Base-by-base conservation (phyloP, 2,329 filamentous ascomycete genomes). In the Beauveria sp. region DNA sequence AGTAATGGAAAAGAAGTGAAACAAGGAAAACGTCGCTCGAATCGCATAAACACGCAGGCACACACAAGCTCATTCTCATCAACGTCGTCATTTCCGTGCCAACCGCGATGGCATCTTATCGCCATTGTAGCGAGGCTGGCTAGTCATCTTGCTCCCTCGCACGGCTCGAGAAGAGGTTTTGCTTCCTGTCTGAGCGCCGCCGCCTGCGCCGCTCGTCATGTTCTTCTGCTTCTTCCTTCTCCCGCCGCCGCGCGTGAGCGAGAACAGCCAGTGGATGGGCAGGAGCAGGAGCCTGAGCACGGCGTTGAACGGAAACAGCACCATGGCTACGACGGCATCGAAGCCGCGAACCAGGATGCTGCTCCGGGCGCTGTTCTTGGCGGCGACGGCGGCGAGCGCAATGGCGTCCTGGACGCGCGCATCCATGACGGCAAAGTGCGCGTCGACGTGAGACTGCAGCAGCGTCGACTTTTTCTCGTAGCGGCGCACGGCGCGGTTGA, bases 391-490 rank as follows among this genome's bases (percentile, higher is more conserved):
- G 3, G 91, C 90, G n/a, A 97, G 78, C 1, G 89, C 84, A 51
- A 96, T 81, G 4, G 91, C 88, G 68, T 96, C 92, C 64, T 87
- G 85, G 16, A 96, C 74, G 42, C 88, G 82, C 0, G 79, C 78
- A 65, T 96, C 89, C 5, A 96, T 78, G 22, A 86, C 82, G 46
- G 85, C 82, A 62, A 97, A 83, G 26, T 89, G 84, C 9, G 86
- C 83, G 65, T 96, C 91, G 3, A 87, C 90, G 69, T 93, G 88
- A 60, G 88, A 81, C 10, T 89, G 83, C 30, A 92, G 82, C 8
- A 93, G 79, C 0, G 88, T 88, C 5, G 89, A 86, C 68, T 92
- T 90, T 76, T 96, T 97, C 76, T 98, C 93, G 68, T 96, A 96
- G 42, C 91, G 86, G 22, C 93, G 84, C 50, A 98, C 89, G 4